Evolutionary conservation across 768 basidiomycete species (phyloP).

Genomic region (Naematelia encephala): DNA sequence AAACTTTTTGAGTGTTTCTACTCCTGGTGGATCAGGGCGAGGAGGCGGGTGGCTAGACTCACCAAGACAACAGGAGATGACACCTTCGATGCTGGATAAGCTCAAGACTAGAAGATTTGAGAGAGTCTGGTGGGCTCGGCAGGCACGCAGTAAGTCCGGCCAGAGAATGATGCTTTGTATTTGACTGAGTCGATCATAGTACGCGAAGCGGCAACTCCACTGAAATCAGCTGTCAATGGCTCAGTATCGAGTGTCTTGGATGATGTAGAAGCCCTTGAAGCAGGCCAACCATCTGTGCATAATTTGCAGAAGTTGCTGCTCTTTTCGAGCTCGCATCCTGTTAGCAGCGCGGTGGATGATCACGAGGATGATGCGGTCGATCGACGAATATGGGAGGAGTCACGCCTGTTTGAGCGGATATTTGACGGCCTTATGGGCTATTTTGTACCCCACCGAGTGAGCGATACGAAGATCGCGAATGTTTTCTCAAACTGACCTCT

Average conservation of each 20-base stretch:
- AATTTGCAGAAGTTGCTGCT: slow-evolving; percentile 64
- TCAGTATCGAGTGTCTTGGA: slow-evolving; percentile 57
- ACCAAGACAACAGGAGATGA: slow-evolving; percentile 60
- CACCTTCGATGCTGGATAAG: slow-evolving; percentile 66
- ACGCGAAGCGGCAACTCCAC: slow-evolving; percentile 57
- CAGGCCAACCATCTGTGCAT: slow-evolving; percentile 57
- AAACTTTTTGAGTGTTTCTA: slow-evolving; percentile 57
- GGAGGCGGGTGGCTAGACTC: slow-evolving; percentile 66
- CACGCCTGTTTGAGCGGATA: slow-evolving; percentile 66
- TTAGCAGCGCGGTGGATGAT: slow-evolving; percentile 12
- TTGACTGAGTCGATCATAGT: slow-evolving; percentile 50
- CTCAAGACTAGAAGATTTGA: slow-evolving; percentile 64
- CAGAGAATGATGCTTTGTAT: neutral
- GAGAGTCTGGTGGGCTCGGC: slow-evolving; percentile 77
- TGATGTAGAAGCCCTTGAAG: slow-evolving; percentile 60
- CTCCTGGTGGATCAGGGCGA: slow-evolving; percentile 30
- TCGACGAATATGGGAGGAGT: slow-evolving; percentile 66
- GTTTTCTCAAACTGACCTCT: neutral
- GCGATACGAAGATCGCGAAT: too few species aligned
- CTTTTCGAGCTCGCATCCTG: slow-evolving; percentile 28
- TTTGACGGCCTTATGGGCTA: slow-evolving; percentile 65
- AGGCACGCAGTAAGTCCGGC: slow-evolving; percentile 65
- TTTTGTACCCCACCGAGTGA: slow-evolving; percentile 62
- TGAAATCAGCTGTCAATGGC: slow-evolving; percentile 51
- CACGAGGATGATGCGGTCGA: slow-evolving; percentile 19